Evolutionary conservation across 2,329 filamentous ascomycete genomes (phyloP).

Genomic region (Trichophyton rubrum): DNA sequence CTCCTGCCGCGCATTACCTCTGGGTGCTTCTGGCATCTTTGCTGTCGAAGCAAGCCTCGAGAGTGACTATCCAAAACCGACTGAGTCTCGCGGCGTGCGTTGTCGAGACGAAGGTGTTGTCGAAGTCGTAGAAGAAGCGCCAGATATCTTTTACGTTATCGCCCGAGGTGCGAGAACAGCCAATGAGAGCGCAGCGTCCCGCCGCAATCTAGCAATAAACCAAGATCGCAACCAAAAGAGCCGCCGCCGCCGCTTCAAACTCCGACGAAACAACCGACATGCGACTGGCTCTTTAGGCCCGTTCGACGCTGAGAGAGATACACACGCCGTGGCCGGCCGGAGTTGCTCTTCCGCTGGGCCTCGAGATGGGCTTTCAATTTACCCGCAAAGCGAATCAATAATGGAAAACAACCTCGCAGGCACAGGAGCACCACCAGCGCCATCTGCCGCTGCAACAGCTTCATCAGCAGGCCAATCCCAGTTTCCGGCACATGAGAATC

Average conservation of each 20-base stretch:
- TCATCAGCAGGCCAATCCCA: slow-evolving; percentile 21
- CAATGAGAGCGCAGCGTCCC: neutral
- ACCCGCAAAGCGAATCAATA: slow-evolving; percentile 18
- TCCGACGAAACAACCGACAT: neutral
- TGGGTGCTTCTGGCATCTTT: neutral
- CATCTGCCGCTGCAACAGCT: slow-evolving; percentile 16
- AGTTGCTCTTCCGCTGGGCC: neutral
- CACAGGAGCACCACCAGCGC: slow-evolving; percentile 5
- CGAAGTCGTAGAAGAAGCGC: neutral
- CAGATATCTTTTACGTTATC: neutral
- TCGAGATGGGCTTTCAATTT: slow-evolving; percentile 2
- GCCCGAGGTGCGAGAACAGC: neutral
- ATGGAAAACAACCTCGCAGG: slow-evolving; percentile 24
- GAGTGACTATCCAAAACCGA: neutral
- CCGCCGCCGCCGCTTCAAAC: neutral
- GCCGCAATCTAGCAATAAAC: neutral
- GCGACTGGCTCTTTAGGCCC: neutral
- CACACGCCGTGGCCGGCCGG: neutral
- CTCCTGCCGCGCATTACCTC: neutral
- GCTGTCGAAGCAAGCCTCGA: neutral
- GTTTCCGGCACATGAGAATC: slow-evolving; percentile 50
- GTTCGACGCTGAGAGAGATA: neutral
- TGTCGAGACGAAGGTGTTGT: neutral
- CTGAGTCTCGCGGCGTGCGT: neutral
- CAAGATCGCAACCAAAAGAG: neutral